A percentile compares a stretch with the other conserved stretches of the same genome.
Evolutionary conservation across 2,329 filamentous ascomycete species (phyloP).

Genomic region (Fusarium sp.): DNA sequence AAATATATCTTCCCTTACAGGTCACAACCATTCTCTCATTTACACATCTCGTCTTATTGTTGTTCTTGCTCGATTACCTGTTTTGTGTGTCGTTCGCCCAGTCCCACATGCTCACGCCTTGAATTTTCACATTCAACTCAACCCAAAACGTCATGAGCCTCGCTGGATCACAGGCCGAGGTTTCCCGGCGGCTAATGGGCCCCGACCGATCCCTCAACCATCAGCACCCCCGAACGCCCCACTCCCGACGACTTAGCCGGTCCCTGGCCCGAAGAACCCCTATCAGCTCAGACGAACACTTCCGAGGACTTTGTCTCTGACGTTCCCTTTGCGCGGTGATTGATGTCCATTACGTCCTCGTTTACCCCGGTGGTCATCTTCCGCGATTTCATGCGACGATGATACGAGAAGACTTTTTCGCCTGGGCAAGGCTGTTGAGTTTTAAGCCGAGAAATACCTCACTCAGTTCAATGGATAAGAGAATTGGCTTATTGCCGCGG

Average conservation of each 20-base stretch:
- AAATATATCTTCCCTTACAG: slow-evolving; percentile 10
- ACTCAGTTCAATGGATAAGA: slow-evolving; percentile 13
- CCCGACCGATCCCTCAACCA: slow-evolving; percentile 9
- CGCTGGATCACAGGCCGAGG: slow-evolving; percentile 38
- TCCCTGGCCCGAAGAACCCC: slow-evolving; percentile 26
- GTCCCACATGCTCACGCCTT: slow-evolving; percentile 4
- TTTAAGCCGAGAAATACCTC: slow-evolving; percentile 27
- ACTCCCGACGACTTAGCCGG: slow-evolving; percentile 34
- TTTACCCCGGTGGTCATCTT: slow-evolving; percentile 26
- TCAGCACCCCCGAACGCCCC: background rate
- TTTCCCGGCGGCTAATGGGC: slow-evolving; percentile 32
- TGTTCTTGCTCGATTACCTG: background rate
- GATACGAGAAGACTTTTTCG: slow-evolving; percentile 11
- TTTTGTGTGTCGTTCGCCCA: background rate
- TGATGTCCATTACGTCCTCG: slow-evolving; percentile 39
- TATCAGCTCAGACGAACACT: slow-evolving; percentile 5
- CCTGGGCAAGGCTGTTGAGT: background rate
- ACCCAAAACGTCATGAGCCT: slow-evolving; percentile 19
- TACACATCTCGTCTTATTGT: too few relatives aligned
- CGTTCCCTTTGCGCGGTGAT: slow-evolving; percentile 32
- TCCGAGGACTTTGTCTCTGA: slow-evolving; percentile 1
- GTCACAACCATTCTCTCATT: slow-evolving; percentile 5
- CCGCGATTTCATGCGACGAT: slow-evolving; percentile 30
- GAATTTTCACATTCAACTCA: slow-evolving; percentile 13
- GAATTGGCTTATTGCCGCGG: background rate